Conservation (phyloP, 1,139 yeast species). For the Saccharomycopsis phalli region DNA sequence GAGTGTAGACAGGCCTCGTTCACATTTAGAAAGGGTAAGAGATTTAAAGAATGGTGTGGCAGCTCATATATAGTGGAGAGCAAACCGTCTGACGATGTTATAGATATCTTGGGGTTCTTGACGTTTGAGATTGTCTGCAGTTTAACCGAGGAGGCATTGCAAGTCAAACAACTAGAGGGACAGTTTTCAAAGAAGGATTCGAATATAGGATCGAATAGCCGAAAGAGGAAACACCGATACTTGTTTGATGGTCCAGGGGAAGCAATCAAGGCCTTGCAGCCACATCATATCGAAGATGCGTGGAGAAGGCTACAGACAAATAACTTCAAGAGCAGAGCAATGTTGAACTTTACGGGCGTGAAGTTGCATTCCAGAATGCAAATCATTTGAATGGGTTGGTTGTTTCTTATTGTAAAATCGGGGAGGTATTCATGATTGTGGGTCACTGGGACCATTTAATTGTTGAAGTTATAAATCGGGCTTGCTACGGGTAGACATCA, state of each 20-base stretch:
- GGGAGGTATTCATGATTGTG: too few species aligned
- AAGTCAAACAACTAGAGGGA: slow-evolving; percentile 66
- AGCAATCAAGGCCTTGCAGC: slow-evolving; percentile 70
- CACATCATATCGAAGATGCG: slow-evolving; percentile 84
- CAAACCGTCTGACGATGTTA: slow-evolving; percentile 91
- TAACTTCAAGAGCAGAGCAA: slow-evolving; percentile 16
- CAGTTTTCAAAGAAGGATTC: slow-evolving; percentile 24
- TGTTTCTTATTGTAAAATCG: too few species aligned
- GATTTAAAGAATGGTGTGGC: slow-evolving; percentile 96
- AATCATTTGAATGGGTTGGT: slow-evolving; percentile 11
- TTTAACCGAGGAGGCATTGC: slow-evolving; percentile 83
- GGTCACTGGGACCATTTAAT: too few species aligned
- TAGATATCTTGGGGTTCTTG: slow-evolving; percentile 88
- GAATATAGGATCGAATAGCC: slow-evolving; percentile 22
- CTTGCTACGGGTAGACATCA: too few species aligned
- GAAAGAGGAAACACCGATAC: slow-evolving; percentile 44
- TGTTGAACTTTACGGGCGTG: slow-evolving; percentile 18
- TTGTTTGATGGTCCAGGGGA: slow-evolving; percentile 90
- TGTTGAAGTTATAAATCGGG: too few species aligned
- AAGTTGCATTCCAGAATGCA: slow-evolving; percentile 17
- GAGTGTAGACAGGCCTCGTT: slow-evolving; percentile 97
- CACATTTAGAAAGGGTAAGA: slow-evolving; percentile 83
- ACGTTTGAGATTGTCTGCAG: slow-evolving; percentile 97
- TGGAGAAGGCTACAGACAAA: slow-evolving; percentile 66
- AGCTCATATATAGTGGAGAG: slow-evolving; percentile 77